phyloP scores from a whole-genome alignment of 331 rosid genomes.

The Saraca asoca region DNA sequence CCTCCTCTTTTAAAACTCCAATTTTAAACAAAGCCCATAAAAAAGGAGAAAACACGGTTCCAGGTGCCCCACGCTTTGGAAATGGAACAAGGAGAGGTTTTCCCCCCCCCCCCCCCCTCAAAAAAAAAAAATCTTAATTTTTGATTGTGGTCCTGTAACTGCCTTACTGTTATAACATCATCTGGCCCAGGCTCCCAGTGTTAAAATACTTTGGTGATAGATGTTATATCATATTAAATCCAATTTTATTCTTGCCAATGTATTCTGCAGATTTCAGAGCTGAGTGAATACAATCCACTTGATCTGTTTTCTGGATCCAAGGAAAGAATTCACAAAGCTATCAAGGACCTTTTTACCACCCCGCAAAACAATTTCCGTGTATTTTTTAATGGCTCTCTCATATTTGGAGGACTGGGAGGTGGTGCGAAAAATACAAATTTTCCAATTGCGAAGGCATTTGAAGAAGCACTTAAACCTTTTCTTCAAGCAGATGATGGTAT shows the following conservation, averaged over 20 bases:
- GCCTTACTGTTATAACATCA: conserved; percentile 25
- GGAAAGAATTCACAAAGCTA: conserved; percentile 75
- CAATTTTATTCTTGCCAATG: conserved; percentile 35
- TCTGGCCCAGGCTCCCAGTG: conserved; percentile 23
- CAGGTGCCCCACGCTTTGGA: conserved; percentile 92
- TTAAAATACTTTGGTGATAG: not conserved
- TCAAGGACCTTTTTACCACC: conserved; percentile 71
- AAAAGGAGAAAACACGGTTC: conserved; percentile 68
- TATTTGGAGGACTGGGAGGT: conserved; percentile 80
- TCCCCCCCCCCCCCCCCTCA: not conserved
- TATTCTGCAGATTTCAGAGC: conserved; percentile 60
- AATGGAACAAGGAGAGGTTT: conserved; percentile 81
- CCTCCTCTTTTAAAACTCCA: too few relatives aligned
- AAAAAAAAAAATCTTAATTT: not conserved
- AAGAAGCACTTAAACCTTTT: conserved; percentile 67
- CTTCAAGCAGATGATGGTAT: conserved; percentile 54
- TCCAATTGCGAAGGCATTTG: conserved; percentile 60
- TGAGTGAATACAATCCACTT: conserved; percentile 77
- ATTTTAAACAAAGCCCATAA: too few relatives aligned
- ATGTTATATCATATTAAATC: conserved; percentile 4
- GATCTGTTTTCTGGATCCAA: conserved; percentile 83
- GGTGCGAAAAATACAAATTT: conserved; percentile 55
- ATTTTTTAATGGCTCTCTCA: conserved; percentile 76
- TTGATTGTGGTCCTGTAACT: conserved; percentile 1
- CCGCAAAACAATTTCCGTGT: conserved; percentile 96